A percentile compares a stretch with the other conserved stretches of the same genome.
Evolutionary conservation across 257 asterid genomes (phyloP).

Genomic region (Ajuga chamaepitys): DNA sequence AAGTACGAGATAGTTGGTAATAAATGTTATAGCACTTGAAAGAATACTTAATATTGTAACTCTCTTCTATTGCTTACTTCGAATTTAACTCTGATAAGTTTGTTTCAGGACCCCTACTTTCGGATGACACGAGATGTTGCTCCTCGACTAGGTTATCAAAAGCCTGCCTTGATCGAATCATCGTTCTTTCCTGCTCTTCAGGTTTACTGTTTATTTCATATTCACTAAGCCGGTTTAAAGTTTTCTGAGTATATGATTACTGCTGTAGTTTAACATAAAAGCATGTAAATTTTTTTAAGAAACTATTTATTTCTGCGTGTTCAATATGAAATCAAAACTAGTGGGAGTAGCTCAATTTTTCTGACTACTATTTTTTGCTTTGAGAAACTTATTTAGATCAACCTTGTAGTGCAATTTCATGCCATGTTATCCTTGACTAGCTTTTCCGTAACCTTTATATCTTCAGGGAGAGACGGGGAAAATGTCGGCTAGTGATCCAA

Average conservation of each 20-base stretch:
- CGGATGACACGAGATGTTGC: slow-evolving; percentile 99
- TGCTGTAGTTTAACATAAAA: background rate
- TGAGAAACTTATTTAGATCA: background rate
- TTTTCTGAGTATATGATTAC: background rate
- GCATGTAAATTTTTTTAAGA: too few species aligned
- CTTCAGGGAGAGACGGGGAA: slow-evolving; percentile 89
- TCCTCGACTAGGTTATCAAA: slow-evolving; percentile 82
- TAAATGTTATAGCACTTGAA: background rate
- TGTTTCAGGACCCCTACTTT: slow-evolving; percentile 87
- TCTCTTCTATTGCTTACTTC: background rate
- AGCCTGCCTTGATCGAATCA: slow-evolving; percentile 93
- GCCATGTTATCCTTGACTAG: background rate
- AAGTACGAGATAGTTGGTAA: background rate
- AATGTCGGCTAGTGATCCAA: slow-evolving; percentile 94
- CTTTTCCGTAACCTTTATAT: slow-evolving; percentile 13
- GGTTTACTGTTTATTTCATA: slow-evolving; percentile 31
- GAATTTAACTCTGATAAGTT: background rate
- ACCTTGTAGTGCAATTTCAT: slow-evolving; percentile 3
- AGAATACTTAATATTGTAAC: background rate
- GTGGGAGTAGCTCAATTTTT: background rate
- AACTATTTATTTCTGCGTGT: background rate
- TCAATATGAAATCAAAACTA: background rate
- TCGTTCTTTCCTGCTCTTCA: slow-evolving; percentile 95
- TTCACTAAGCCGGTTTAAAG: too few species aligned
- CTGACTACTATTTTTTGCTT: background rate